Conservation (phyloP, 345 rosid genomes). For the Angophora floribunda region DNA sequence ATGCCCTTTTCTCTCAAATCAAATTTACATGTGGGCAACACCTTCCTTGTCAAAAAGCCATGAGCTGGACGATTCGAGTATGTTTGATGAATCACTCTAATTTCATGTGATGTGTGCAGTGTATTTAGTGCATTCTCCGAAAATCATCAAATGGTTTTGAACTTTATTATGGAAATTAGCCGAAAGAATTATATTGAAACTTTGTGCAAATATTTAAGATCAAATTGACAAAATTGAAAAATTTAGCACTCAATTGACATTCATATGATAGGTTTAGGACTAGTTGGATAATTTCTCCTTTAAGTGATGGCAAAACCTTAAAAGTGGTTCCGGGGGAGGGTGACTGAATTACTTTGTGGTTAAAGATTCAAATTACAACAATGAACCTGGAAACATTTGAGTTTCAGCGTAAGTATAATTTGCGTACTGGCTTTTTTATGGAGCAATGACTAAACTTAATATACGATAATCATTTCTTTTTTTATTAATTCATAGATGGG, state of each 20-base stretch:
- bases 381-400: not conserved
- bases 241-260: too few species aligned
- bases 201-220: fast-evolving
- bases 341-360: not conserved
- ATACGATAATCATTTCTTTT: not conserved
- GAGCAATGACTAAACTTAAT: not conserved
- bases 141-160: not conserved
- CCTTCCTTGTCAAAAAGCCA: not conserved
- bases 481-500: not conserved
- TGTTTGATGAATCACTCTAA: not conserved
- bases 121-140: not conserved
- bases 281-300: not conserved
- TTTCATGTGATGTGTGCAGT: not conserved
- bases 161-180: not conserved
- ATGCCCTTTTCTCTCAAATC: not conserved
- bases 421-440: not conserved
- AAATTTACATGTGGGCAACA: not conserved
- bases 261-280: not conserved
- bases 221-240: not conserved
- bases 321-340: not conserved
- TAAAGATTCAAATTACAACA: not conserved
- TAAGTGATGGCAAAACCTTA: not conserved
- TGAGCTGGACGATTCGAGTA: fast-evolving
- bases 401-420: not conserved
- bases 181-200: not conserved